These are phyloP conservation scores for Podila horticola DNA, from an alignment of 192 early-diverging fungal species.

Conservation along the genomic window DNA sequence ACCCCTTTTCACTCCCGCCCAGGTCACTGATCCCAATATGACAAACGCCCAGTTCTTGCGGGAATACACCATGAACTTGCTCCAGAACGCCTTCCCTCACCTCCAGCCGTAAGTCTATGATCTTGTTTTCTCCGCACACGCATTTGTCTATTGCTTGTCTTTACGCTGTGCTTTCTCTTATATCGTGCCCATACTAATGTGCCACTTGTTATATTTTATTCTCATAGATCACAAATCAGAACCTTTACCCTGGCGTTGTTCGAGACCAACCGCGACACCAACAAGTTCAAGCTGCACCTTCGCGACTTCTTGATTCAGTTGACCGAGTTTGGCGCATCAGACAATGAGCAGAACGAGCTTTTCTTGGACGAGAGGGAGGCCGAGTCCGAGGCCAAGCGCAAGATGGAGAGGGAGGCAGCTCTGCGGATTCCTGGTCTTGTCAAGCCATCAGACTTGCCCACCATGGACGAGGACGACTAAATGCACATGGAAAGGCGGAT, in stretches of 20 bases:
- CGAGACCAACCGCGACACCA: constrained; percentile 80
- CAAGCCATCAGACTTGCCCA: constrained; percentile 88
- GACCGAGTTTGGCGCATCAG: constrained; percentile 88
- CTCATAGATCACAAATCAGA: constrained; percentile 79
- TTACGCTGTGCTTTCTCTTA: constrained; percentile 2
- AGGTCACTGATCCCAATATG: constrained; percentile 77
- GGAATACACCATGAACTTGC: constrained; percentile 85
- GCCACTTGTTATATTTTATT: not conserved
- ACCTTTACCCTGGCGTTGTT: constrained; percentile 90
- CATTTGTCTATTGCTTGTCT: not conserved
- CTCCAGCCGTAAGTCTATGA: constrained; percentile 72
- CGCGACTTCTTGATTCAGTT: constrained; percentile 96
- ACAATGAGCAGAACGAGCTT: constrained; percentile 77
- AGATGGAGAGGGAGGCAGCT: constrained; percentile 84
- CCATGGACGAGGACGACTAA: constrained; percentile 62
- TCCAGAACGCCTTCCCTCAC: constrained; percentile 92
- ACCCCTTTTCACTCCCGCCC: constrained; percentile 85
- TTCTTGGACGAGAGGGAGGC: constrained; percentile 93
- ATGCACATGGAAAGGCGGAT: not conserved
- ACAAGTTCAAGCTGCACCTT: constrained; percentile 92
- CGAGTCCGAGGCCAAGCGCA: constrained; percentile 79
- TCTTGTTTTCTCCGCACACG: not conserved
- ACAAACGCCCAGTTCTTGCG: constrained; percentile 85
- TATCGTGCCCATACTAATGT: not conserved
- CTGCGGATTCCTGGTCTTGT: constrained; percentile 95